Base-by-base conservation (phyloP, 352 stramenopile species). In the Phytophthora cryptogea region DNA sequence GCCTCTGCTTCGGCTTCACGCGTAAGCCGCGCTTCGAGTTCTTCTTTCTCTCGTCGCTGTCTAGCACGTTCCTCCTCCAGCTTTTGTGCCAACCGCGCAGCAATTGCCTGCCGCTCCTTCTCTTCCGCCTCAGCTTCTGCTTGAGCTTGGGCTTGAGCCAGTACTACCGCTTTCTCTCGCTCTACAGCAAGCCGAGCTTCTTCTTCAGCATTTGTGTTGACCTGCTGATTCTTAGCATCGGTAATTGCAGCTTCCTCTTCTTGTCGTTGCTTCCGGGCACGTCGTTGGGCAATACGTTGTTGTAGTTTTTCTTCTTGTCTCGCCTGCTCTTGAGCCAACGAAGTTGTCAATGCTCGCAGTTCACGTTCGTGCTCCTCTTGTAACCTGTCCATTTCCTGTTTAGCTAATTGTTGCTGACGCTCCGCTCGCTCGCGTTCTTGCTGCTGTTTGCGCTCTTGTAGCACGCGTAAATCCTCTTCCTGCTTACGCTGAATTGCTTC, bases 301-400 rank as follows among this genome's bases (percentile, higher is more conserved):
- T 90, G 75, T 16, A 92, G 62, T 37, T 85, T 86, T 31, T 80
- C 62, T 55, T 92, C 83, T 48, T 90, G 83, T 11, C 77, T 70
- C 32, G 71, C 70, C 31, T 87, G 80, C 17, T 93, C 83, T 5
- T 68, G 70, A 8, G 72, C 55, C 14, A 91, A 54, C 4, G 83
- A 86, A 0, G 59, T 49, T 13, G 74, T 67, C 10, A 92, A 48
- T 5, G 52, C 59, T 14, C 59, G 60, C 39, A 84, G 63, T 23
- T 92, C 83, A n/a, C 65, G 59, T 47, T 83, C 80, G 37, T 92
- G 80, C 33, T 89, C 78, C 4, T 74, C 46, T 30, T 82, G 74
- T 14, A 92, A 45, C 1, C 83, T 75, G 14, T 59, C 59, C 42
- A 88, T 74, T 48, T 89, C 83, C 11, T 77, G 54, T 45, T 90